Conservation (phyloP, 257 asterid genomes). For the Echites panduratus region DNA sequence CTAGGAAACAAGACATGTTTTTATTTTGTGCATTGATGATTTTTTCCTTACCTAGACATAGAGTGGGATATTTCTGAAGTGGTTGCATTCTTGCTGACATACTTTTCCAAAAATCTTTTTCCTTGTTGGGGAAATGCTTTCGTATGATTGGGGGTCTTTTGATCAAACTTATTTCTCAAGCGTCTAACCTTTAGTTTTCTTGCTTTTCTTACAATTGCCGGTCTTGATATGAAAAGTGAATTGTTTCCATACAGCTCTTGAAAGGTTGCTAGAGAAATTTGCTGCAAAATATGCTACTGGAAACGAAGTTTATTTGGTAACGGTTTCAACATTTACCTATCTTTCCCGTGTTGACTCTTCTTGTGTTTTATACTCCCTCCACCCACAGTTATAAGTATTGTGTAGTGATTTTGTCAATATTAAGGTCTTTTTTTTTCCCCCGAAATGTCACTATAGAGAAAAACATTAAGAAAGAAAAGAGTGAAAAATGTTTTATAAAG, state of each 20-base stretch:
- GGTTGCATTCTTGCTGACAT: background rate
- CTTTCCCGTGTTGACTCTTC: background rate
- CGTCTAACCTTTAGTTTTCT: background rate
- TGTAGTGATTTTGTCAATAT: too few relatives aligned
- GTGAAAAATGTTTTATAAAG: too few relatives aligned
- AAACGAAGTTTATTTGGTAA: slow-evolving; percentile 49
- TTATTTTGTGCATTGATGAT: background rate
- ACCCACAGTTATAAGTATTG: too few relatives aligned
- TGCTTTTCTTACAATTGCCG: background rate
- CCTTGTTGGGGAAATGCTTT: background rate
- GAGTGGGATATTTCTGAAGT: too few relatives aligned
- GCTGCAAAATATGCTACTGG: slow-evolving; percentile 57
- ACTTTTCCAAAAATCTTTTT: background rate
- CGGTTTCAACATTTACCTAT: background rate
- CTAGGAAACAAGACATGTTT: too few relatives aligned
- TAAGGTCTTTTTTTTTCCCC: too few relatives aligned
- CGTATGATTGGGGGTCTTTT: background rate
- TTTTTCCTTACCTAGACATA: background rate
- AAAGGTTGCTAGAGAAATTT: slow-evolving; percentile 43
- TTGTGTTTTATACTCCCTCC: too few relatives aligned
- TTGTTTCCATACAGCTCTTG: slow-evolving; percentile 47
- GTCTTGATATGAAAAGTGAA: slow-evolving; percentile 5
- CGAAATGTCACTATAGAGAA: too few relatives aligned
- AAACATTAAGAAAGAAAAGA: too few relatives aligned
- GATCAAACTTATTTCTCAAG: background rate